Evolutionary conservation across 129 eudicot species (phyloP), one percentile per base, ranked within the genome.

Genomic region (Apium graveolens): DNA sequence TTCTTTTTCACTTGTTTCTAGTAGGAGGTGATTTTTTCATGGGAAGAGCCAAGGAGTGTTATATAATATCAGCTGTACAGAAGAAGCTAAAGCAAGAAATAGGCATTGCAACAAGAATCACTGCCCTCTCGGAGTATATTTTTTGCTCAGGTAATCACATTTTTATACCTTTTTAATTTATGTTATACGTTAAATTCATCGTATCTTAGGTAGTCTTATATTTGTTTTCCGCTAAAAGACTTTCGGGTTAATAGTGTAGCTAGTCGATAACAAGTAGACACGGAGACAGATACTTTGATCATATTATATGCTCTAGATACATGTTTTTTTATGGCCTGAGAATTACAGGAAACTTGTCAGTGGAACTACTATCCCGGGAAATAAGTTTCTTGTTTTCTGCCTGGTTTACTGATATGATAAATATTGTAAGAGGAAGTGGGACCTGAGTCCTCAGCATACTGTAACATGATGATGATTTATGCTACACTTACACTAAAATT

Each of bases 341-440:
- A 72, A 42, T 37, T 35, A 20, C 35, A 5, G 49, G 71, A 76
- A 76, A 57, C 63, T 55, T 20, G 45, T 55, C 55, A 34, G 79
- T 35, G 76, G 51, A 79, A 70, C 13, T 71, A 1, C 57, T 39
- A 48, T 35, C 48, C 51, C 62, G 43, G 71, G 70, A 16, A 80
- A 72, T 37, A 71, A 24, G 57, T 10, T 43, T 73, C 35, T 35
- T 27, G 45, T 55, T 81, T 75, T 66, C 73, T 53, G 51, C 69
- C 75, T 68, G 77, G 72, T 43, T 76, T 55, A 11, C 41, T 41
- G 57, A 74, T 63, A 76, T 27, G 21, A 38, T 42, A 32, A 73
- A 8, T 49, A 49, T 16, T 31, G 24, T 21, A 70, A 27, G 62
- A 38, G 39, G 10, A 66, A 31, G 72, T 66, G 72, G 72, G 24